Base-by-base conservation (phyloP, 768 basidiomycete genomes). In the Amanita phalloides region DNA sequence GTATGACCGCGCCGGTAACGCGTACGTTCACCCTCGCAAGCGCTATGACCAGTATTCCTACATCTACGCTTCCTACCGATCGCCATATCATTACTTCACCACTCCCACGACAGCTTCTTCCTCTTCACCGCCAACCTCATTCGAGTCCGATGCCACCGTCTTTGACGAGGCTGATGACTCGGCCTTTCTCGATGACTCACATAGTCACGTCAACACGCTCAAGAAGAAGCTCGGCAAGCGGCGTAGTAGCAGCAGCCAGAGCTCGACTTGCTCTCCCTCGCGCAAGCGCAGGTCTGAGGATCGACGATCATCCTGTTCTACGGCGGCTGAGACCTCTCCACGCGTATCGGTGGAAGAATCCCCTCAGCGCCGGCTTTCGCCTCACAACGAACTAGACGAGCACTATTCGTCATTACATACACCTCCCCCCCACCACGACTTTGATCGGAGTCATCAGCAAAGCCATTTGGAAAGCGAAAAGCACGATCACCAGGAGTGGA, bases 401-500 rank as follows among this genome's bases (percentile, higher is more conserved):
- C 50, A 45, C 6, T 35, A 45, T 45, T 43, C 17, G 6, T 35
- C 50, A 8, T 44, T 43, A 33, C 41, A 42, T 30, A 14, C 26
- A 8, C 21, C 32, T 20, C 23, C 50, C 14, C 38, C 41, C 14
- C 3, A n/a, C 20, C 25, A 20, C 25, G 39, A 42, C 6, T 50
- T 32, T 43, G 49, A 43, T 42, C 49, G 17, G 49, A 43, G 37
- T 37, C 8, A 26, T 11, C 42, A 45, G 6, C 50, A 43, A 43
- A 32, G 30, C n/a, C 33, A 37, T 28, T 30, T 32, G 25, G 57
- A 55, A 36, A 54, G 58, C 21, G 59, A 61, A 26, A 56, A 59
- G n/a, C 60, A 60, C 28, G 57, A 62, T 9, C 59, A 61, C 30
- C 59, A 57, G 36, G 57, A 62, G 48, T 68, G 63, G 56, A 81